Base-by-base conservation (phyloP, 257 asterid species). In the Plantago major region DNA sequence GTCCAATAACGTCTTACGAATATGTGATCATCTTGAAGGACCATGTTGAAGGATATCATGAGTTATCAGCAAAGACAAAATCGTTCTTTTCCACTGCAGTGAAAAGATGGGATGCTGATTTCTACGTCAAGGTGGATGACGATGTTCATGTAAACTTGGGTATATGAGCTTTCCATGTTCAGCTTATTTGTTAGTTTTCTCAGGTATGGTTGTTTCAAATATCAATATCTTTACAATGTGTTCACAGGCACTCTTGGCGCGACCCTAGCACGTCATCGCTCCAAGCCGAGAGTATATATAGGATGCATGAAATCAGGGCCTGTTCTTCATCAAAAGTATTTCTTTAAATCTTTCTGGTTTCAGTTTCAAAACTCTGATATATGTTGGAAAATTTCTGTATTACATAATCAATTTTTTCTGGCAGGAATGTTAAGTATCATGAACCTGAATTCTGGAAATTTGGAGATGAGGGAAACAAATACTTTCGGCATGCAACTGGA, bases 101-200 rank as follows among this genome's bases (percentile, higher is more conserved):
- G 15, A 76, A 78, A 59, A 71, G 59, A 67, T 89, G 95, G 95
- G 91, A 84, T 66, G 95, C 97, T 48, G 91, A 86, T 14, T 89
- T 79, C 72, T 89, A 77, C 47, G 82, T 86, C 60, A 89, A 88
- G 58, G 90, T 88, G 56, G 96, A 89, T 45, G 96, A 89, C 44
- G 95, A 86, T 69, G 94, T 89, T 65, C 97, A 89, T 58, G 97
- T 86, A 54, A 89, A 89, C 71, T 80, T 86, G 43, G 95, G 97
- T 89, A 80, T 1, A 13, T 9, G 37, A 3, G 9, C 28, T 42
- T 47, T 56, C 9, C 4, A 13, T 51, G 17, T 45, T 46, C 37
- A 9, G n/a, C 30, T 5, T 4, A 33, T 33, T 37, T 2, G 43
- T 8, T 49, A 15, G 33, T 55, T n/a, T 10, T 30, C 7, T 14